Evolutionary conservation across 805 yeast species (phyloP), one percentile per base, ranked within the genome.

Genomic region (Kodamaea kaohsiungensis): DNA sequence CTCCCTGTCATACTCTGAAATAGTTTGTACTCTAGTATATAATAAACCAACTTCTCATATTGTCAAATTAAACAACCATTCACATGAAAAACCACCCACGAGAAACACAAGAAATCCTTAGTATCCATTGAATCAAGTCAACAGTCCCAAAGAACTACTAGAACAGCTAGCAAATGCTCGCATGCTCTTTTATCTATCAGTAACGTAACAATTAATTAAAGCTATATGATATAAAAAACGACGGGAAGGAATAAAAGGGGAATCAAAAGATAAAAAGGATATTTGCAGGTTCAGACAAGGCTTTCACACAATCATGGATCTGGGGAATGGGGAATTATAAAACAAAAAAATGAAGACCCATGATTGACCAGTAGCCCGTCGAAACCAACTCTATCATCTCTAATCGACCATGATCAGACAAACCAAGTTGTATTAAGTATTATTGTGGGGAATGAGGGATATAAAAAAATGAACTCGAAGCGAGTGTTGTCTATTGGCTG

Each of bases 171-270:
- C 43, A 39, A 39, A n/a, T n/a, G n/a, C n/a, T n/a, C 43, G 45
- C 22, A 51, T 22, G 25, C 25, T 22, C 25, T 22, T 22, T 22
- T 22, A 22, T 22, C 49, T 43, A 43, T 51, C 42, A 45, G 48
- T 51, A 39, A 51, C 54, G 49, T 51, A 39, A 48, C 50, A 46
- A 51, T 51, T 51, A 51, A 51, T 43, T 48, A 48, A 43, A 33
- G 38, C 50, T 46, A 37, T 46, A 37, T 48, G 43, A 48, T 35
- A 48, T 38, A 48, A 54, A 52, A 52, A 51, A 53, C 53, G 59
- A 53, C 55, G 56, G 59, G 56, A 51, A 54, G 39, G 52, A 43
- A 40, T 52, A 48, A 51, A 51, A 51, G 47, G 59, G 56, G 54
- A 53, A 53, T 51, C 54, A 49, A 49, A 43, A 33, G 27, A 47